These are phyloP conservation scores for Lasiosphaeria hispida DNA, from an alignment of 495 filamentous ascomycete species.

Conservation along the genomic window DNA sequence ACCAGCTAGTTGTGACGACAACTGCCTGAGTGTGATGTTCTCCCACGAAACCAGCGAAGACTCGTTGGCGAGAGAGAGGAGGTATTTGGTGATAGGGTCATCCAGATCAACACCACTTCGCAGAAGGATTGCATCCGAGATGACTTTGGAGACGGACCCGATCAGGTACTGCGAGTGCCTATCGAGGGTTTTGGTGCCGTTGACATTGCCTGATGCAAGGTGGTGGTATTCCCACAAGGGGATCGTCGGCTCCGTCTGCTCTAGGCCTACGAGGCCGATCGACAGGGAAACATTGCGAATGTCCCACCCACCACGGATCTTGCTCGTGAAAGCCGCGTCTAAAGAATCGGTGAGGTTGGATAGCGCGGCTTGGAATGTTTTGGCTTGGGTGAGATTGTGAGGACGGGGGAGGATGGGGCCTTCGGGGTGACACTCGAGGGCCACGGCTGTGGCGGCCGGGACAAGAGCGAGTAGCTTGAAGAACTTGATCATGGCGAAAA, in stretches of 20 bases:
- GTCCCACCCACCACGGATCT: constrained; percentile 17
- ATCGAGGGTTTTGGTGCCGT: constrained; percentile 25
- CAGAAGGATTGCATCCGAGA: constrained; percentile 30
- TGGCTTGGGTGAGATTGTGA: neutral
- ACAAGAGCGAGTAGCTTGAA: neutral
- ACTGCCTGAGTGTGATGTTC: constrained; percentile 44
- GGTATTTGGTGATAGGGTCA: constrained; percentile 38
- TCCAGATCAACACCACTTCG: constrained; percentile 26
- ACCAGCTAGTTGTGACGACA: constrained; percentile 47
- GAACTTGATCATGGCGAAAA: no score
- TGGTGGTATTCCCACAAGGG: constrained; percentile 35
- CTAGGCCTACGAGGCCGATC: constrained; percentile 12
- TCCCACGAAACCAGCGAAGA: constrained; percentile 41
- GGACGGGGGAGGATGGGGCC: constrained; percentile 13
- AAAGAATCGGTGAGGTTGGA: constrained; percentile 1
- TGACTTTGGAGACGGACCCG: constrained; percentile 30
- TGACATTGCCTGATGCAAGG: constrained; percentile 21
- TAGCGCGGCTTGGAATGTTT: neutral
- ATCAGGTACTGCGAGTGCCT: constrained; percentile 32
- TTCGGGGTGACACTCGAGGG: constrained; percentile 16
- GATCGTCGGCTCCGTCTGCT: neutral
- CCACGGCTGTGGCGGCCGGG: constrained; percentile 1
- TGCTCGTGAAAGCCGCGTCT: constrained; percentile 7
- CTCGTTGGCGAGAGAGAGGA: constrained; percentile 41
- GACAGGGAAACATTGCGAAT: constrained; percentile 17